Base-by-base conservation (phyloP, 1,139 yeast species). In the Yamadazyma mexicana region DNA sequence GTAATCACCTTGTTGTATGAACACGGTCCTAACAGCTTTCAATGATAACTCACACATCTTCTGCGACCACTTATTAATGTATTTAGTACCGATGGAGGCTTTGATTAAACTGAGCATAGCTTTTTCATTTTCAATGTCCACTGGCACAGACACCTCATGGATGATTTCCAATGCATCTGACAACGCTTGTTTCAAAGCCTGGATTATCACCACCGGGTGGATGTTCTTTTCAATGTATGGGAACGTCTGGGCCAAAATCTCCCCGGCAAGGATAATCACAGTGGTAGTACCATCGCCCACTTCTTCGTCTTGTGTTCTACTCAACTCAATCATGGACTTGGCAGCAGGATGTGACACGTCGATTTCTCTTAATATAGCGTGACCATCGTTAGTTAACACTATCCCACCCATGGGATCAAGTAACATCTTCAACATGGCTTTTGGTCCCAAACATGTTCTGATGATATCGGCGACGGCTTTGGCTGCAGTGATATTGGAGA, bases 341-440 rank as follows among this genome's bases (percentile, higher is more conserved):
- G 99, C 98, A 7, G 98, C 98, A 5, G 99, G 98, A 59, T 89
- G 98, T 3, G 94, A 86, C 44, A 87, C 95, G 58, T 87, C 95
- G 47, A 87, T 87, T 61, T 87, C 96, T 55, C 95, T 75, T 51
- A 87, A 70, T 43, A 87, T 87, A 9, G 95, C 97, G 62, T 91
- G 98, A 6, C 99, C 99, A 62, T 94, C 99, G 64, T 94, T 94
- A 42, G 99, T 94, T 51, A 94, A 75, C 15, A 92, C 97, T 49
- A 94, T 87, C 28, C 98, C 98, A 24, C 99, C 99, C 92, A 92
- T 91, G 40, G 98, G 98, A 62, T 94, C 99, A 50, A 94, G 74
- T 43, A 94, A 73, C 98, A 94, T 92, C 69, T 94, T 94, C 48
- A 92, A 78, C 98, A 92, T 92, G 34, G 98, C 98, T 64, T 91